Percentiles rank a stretch among this genome's conserved stretches.
Conservation (phyloP, 305 asterid genomes). For the Fraxinus ornus region DNA sequence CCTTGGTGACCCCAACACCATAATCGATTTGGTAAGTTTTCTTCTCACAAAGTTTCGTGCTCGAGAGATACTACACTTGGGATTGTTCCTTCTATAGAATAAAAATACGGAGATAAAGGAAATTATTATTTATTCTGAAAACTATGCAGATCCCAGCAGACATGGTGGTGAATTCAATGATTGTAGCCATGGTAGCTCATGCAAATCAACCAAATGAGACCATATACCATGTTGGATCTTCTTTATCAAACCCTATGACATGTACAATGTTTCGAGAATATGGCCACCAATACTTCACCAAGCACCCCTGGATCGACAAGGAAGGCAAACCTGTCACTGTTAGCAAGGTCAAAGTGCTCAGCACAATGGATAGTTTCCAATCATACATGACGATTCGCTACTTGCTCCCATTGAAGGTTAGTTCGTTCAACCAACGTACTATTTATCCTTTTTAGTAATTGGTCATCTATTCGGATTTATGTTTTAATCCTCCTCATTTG, state of each 20-base stretch:
- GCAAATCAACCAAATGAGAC: slow-evolving; percentile 35
- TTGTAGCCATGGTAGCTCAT: slow-evolving; percentile 62
- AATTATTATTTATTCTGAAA: background rate
- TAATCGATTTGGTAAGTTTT: slow-evolving; percentile 59
- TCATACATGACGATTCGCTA: slow-evolving; percentile 47
- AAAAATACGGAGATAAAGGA: background rate
- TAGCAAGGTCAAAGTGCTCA: slow-evolving; percentile 44
- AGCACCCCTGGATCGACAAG: slow-evolving; percentile 56
- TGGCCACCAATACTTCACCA: slow-evolving; percentile 40
- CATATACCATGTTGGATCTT: slow-evolving; percentile 63
- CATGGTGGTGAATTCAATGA: slow-evolving; percentile 86
- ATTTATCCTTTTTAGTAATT: background rate
- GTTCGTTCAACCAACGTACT: background rate
- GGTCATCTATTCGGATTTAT: background rate
- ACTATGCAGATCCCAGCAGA: slow-evolving; percentile 74
- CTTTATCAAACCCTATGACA: slow-evolving; percentile 50
- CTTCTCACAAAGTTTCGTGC: background rate
- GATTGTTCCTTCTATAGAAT: background rate
- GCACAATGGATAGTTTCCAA: slow-evolving; percentile 48
- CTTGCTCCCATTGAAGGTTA: slow-evolving; percentile 64
- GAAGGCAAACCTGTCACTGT: slow-evolving; percentile 54
- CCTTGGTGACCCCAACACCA: slow-evolving; percentile 58
- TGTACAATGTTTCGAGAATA: slow-evolving; percentile 33
- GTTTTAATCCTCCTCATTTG: background rate
- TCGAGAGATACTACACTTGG: background rate